phyloP scores from a whole-genome alignment of 371 early-diverging fungal genomes.

The Rozella allomycis region DNA sequence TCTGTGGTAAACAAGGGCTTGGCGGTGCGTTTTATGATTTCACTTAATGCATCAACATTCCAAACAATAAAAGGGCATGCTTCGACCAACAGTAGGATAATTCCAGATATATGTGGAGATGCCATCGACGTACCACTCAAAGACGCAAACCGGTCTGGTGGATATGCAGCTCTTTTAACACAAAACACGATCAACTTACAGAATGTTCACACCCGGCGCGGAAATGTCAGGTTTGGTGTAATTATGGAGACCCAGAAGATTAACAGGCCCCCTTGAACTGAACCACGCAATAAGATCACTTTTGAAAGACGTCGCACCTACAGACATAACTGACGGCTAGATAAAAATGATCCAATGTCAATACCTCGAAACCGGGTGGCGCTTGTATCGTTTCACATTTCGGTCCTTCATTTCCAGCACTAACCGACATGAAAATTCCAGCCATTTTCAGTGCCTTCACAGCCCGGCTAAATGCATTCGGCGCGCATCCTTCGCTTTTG shows the following conservation, averaged over 20 bases:
- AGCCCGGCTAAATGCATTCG: conserved; percentile 1
- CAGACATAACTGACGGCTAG: conserved; percentile 1
- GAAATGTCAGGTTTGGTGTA: conserved; percentile 2
- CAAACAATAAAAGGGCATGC: conserved; percentile 2
- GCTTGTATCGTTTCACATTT: conserved; percentile 1
- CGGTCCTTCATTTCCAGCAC: conserved; percentile 4
- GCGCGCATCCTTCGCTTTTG: conserved; percentile 1
- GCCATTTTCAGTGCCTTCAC: neutral
- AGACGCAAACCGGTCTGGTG: neutral
- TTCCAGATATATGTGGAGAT: conserved; percentile 3
- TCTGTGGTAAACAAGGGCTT: neutral
- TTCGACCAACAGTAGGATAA: conserved; percentile 1
- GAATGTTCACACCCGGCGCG: conserved; percentile 1
- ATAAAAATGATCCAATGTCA: too few relatives aligned
- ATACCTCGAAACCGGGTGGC: conserved; percentile 2
- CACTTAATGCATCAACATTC: conserved; percentile 2
- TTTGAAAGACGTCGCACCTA: neutral
- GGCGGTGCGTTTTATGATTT: conserved; percentile 1
- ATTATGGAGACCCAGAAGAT: too few relatives aligned
- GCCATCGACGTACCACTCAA: conserved; percentile 3
- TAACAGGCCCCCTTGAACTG: conserved; percentile 1
- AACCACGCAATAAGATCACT: conserved; percentile 1
- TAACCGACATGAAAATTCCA: conserved; percentile 4
- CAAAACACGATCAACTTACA: too few relatives aligned
- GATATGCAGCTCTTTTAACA: conserved; percentile 4